phyloP scores from a whole-genome alignment of 805 yeast genomes.

The Teunomyces cretensis region DNA sequence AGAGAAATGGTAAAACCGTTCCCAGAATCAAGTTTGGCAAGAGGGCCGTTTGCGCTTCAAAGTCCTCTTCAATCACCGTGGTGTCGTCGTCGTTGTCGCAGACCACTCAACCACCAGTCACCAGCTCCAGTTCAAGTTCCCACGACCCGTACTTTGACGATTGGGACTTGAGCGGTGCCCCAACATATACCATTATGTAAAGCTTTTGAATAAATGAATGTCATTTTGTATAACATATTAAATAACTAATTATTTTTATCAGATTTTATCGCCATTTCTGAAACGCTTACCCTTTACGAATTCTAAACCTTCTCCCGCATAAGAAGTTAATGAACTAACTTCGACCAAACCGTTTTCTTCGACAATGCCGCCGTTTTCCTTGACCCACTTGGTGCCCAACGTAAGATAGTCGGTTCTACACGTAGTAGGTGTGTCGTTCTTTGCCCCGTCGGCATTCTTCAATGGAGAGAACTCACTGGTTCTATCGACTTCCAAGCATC shows the following conservation, averaged over 20 bases:
- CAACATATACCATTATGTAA: background rate
- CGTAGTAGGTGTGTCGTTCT: conserved; percentile 81
- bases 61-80: background rate
- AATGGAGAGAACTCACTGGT: conserved; percentile 87
- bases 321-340: conserved; percentile 73
- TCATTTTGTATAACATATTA: no score
- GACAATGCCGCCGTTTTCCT: conserved; percentile 64
- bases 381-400: conserved; percentile 75
- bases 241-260: conserved; percentile 2
- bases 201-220: background rate
- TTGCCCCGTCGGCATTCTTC: conserved; percentile 85
- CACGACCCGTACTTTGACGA: background rate
- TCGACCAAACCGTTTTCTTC: conserved; percentile 58
- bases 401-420: conserved; percentile 64
- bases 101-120: background rate
- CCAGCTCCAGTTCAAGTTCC: background rate
- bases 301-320: conserved; percentile 71
- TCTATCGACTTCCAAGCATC: conserved; percentile 89
- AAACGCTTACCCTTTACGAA: conserved; percentile 48
- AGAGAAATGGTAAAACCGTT: background rate
- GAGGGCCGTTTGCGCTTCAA: background rate
- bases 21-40: background rate
- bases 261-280: conserved; percentile 32
- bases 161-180: background rate
- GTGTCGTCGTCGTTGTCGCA: background rate